Conservation (phyloP, 768 basidiomycete species). For the Chalciporus chontae region DNA sequence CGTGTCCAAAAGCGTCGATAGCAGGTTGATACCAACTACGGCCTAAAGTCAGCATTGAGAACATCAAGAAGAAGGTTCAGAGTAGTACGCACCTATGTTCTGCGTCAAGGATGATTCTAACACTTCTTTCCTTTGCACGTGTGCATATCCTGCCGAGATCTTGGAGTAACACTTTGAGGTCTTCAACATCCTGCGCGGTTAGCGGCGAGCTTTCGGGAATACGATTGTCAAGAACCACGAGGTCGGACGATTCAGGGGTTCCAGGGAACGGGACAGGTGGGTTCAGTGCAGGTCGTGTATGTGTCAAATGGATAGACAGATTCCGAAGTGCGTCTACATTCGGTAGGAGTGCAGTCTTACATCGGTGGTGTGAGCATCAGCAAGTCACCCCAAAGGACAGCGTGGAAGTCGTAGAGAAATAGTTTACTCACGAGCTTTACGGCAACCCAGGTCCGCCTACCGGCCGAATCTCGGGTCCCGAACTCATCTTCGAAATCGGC, state of each 20-base stretch:
- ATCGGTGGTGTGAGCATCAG: neutral
- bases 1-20: conserved; percentile 72
- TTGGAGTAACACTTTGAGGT: conserved; percentile 57
- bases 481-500: conserved; percentile 72
- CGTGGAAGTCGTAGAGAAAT: neutral
- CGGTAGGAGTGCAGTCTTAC: conserved; percentile 68
- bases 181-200: conserved; percentile 51
- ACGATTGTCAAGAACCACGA: conserved; percentile 43
- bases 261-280: conserved; percentile 64
- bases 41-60: conserved; percentile 4
- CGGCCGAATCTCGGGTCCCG: conserved; percentile 22
- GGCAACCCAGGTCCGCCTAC: conserved; percentile 76
- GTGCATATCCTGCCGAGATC: conserved; percentile 64
- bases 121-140: conserved; percentile 55
- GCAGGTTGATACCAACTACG: conserved; percentile 69
- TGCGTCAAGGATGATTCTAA: conserved; percentile 79
- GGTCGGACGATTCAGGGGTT: conserved; percentile 54
- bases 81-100: conserved; percentile 57
- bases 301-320: conserved; percentile 56
- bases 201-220: conserved; percentile 31
- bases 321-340: conserved; percentile 57
- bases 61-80: neutral
- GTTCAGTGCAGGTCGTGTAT: conserved; percentile 34
- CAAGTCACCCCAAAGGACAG: neutral
- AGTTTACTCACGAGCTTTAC: conserved; percentile 64